These are phyloP conservation scores for Conticribra weissflogii DNA, from an alignment of 108 stramenopile genomes.

Conservation along the genomic window DNA sequence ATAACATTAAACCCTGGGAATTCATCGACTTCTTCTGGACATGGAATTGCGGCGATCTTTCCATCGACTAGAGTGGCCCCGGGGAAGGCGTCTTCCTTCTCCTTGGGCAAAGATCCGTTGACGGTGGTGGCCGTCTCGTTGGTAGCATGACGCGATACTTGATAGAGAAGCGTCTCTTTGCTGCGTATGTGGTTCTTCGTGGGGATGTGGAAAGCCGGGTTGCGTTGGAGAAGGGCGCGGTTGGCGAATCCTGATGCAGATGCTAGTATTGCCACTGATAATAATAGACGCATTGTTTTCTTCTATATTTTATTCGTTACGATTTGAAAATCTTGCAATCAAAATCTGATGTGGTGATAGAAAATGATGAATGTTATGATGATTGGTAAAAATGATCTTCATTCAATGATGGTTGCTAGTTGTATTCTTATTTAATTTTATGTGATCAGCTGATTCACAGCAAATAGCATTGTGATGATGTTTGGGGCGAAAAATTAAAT, in stretches of 20 bases:
- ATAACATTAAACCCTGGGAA: slow-evolving; percentile 5
- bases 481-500: too few relatives aligned
- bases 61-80: slow-evolving; percentile 34
- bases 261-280: not conserved
- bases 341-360: too few relatives aligned
- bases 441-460: too few relatives aligned
- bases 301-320: not conserved
- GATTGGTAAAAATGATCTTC: too few relatives aligned
- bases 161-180: not conserved
- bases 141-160: not conserved
- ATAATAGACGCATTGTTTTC: not conserved
- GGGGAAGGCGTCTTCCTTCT: slow-evolving; percentile 16
- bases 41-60: slow-evolving; percentile 53
- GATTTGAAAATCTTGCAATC: too few relatives aligned
- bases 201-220: not conserved
- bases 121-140: not conserved
- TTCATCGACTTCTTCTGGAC: slow-evolving; percentile 50
- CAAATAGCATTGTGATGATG: too few relatives aligned
- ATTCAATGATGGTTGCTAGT: too few relatives aligned
- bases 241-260: not conserved
- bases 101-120: not conserved
- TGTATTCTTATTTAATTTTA: too few relatives aligned
- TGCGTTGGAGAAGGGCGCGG: not conserved
- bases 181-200: not conserved
- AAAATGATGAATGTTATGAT: too few relatives aligned